Conservation (phyloP, 2,329 filamentous ascomycete genomes). For the Aspergillus pseudonomiae region DNA sequence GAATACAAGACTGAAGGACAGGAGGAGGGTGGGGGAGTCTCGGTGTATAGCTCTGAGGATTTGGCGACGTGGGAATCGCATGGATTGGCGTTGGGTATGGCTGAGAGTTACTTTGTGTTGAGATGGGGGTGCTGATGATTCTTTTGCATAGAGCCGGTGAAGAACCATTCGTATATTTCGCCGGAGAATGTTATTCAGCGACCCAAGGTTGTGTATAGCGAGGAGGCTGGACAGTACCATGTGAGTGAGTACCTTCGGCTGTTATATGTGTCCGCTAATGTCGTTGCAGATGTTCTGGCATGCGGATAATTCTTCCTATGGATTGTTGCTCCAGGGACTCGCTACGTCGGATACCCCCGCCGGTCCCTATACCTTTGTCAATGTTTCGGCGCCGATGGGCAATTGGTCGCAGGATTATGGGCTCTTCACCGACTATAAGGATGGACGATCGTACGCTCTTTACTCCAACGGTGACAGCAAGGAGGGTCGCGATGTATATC, state of each 20-base stretch:
- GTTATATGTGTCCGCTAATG: too few species aligned
- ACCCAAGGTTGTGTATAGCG: slow-evolving; percentile 64
- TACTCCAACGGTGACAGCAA: slow-evolving; percentile 62
- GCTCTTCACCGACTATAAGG: slow-evolving; percentile 62
- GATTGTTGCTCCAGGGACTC: slow-evolving; percentile 59
- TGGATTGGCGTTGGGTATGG: slow-evolving; percentile 58
- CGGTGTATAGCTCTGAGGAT: slow-evolving; percentile 64
- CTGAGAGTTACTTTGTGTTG: neutral
- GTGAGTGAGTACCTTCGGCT: slow-evolving; percentile 35
- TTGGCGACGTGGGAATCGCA: slow-evolving; percentile 62
- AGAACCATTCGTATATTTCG: slow-evolving; percentile 59
- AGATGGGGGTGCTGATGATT: neutral
- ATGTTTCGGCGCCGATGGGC: slow-evolving; percentile 58
- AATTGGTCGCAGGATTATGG: slow-evolving; percentile 68
- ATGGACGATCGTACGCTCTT: slow-evolving; percentile 58
- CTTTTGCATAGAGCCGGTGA: slow-evolving; percentile 48
- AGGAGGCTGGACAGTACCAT: slow-evolving; percentile 59
- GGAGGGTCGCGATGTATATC: slow-evolving; percentile 61
- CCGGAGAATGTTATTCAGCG: slow-evolving; percentile 62
- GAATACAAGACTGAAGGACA: slow-evolving; percentile 64
- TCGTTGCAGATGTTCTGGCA: slow-evolving; percentile 60
- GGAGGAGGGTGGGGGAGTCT: slow-evolving; percentile 62
- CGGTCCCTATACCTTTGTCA: slow-evolving; percentile 59
- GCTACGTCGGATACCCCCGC: slow-evolving; percentile 56
- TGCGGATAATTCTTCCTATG: slow-evolving; percentile 61